These are phyloP conservation scores for Colletotrichum falcatum DNA, from an alignment of 2,329 filamentous ascomycete species.

Conservation along the genomic window DNA sequence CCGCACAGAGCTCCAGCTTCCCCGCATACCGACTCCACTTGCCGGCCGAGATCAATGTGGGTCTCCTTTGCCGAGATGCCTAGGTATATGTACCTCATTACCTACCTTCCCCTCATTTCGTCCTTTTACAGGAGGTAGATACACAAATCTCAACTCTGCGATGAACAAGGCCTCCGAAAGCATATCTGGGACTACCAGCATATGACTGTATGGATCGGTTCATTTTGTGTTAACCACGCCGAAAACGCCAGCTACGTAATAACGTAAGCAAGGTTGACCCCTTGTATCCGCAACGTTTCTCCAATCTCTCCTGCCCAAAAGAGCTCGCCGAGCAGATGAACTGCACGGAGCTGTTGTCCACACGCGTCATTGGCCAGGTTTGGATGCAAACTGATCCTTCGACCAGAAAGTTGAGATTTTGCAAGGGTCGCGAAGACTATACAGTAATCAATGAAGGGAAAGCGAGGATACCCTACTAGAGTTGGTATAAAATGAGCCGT, in stretches of 20 bases:
- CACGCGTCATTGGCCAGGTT: not conserved
- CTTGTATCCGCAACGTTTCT: conserved; percentile 4
- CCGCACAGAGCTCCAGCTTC: conserved; percentile 37
- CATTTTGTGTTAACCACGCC: too few species aligned
- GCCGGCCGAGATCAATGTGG: conserved; percentile 34
- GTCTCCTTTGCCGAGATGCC: conserved; percentile 35
- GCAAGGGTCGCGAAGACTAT: not conserved
- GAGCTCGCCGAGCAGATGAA: conserved; percentile 15
- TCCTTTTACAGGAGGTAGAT: not conserved
- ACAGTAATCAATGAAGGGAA: not conserved
- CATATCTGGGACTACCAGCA: not conserved
- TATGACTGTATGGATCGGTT: too few species aligned
- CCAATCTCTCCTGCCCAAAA: conserved; percentile 26
- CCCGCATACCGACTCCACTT: conserved; percentile 40
- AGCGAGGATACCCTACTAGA: not conserved
- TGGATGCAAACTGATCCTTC: not conserved
- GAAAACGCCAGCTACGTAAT: not conserved
- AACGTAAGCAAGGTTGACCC: conserved; percentile 8
- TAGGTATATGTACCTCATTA: not conserved
- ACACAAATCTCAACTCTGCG: not conserved
- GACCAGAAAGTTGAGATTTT: not conserved
- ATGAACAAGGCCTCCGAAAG: not conserved
- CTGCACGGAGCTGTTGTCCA: not conserved
- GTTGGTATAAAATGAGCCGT: not conserved
- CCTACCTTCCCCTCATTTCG: not conserved